These are phyloP conservation scores for Westerdykella ornata DNA, from an alignment of 2,329 filamentous ascomycete species.

Conservation along the genomic window DNA sequence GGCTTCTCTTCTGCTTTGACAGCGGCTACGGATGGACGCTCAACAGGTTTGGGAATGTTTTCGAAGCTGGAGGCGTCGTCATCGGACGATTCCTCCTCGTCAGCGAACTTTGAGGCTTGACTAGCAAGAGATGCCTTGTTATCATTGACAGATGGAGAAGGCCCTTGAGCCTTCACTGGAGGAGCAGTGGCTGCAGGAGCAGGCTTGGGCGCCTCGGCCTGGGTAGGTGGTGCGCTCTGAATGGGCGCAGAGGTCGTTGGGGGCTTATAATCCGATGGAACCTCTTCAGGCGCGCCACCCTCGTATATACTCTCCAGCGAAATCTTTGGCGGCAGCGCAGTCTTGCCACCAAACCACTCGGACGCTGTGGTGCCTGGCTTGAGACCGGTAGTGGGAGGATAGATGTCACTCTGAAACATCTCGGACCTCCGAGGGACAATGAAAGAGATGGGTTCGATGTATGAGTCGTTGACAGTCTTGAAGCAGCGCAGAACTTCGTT, in stretches of 20 bases:
- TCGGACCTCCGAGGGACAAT: conserved; percentile 90
- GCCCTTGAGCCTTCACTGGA: conserved; percentile 41
- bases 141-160: conserved; percentile 67
- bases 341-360: conserved; percentile 85
- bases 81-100: conserved; percentile 56
- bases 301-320: conserved; percentile 90
- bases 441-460: conserved; percentile 96
- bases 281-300: conserved; percentile 70
- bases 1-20: conserved; percentile 39
- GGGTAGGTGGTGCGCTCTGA: conserved; percentile 41
- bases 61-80: conserved; percentile 78
- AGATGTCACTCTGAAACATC: conserved; percentile 95
- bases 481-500: conserved; percentile 91
- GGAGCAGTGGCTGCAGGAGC: conserved; percentile 46
- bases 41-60: conserved; percentile 68
- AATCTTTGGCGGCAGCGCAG: conserved; percentile 79
- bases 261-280: conserved; percentile 62
- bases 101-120: conserved; percentile 80
- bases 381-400: conserved; percentile 72
- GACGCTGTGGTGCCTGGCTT: conserved; percentile 72
- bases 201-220: conserved; percentile 47
- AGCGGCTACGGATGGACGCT: conserved; percentile 46
- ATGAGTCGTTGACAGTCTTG: conserved; percentile 92
- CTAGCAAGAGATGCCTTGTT: conserved; percentile 82
- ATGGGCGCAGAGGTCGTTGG: conserved; percentile 35